phyloP scores from a whole-genome alignment of 345 rosid genomes.

The Linum usitatissimum region DNA sequence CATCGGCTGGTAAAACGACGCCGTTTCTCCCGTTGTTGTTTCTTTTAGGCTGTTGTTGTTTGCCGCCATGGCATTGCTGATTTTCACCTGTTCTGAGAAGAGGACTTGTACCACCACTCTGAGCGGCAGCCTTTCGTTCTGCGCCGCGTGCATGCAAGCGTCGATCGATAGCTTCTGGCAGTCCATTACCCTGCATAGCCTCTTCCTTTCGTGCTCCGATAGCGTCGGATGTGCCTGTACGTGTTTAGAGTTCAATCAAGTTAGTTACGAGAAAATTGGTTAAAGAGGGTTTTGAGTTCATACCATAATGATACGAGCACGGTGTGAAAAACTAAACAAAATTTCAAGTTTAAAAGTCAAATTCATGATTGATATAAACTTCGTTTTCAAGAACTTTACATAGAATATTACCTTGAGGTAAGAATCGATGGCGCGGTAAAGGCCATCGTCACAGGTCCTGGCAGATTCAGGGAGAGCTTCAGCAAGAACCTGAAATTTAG shows the following conservation, averaged over 20 bases:
- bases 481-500: conserved; percentile 87
- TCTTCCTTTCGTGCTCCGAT: conserved; percentile 91
- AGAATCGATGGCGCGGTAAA: conserved; percentile 90
- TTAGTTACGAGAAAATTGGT: too few species aligned
- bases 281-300: neutral
- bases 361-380: too few species aligned
- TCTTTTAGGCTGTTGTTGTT: conserved; percentile 48
- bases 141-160: conserved; percentile 97
- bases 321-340: too few species aligned
- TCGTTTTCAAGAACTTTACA: neutral
- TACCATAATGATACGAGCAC: neutral
- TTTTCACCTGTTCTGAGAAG: conserved; percentile 90
- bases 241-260: neutral
- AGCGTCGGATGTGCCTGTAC: conserved; percentile 87
- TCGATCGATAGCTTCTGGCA: conserved; percentile 95
- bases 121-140: conserved; percentile 81
- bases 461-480: conserved; percentile 97
- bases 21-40: conserved; percentile 44
- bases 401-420: conserved; percentile 37
- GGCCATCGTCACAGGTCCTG: conserved; percentile 94
- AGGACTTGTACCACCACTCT: conserved; percentile 91
- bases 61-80: conserved; percentile 66
- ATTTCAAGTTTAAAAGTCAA: too few species aligned
- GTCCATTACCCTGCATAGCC: conserved; percentile 89
- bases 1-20: conserved; percentile 57